Base-by-base conservation (phyloP, 139 green algal species). In the Chlamydomonas sp. region DNA sequence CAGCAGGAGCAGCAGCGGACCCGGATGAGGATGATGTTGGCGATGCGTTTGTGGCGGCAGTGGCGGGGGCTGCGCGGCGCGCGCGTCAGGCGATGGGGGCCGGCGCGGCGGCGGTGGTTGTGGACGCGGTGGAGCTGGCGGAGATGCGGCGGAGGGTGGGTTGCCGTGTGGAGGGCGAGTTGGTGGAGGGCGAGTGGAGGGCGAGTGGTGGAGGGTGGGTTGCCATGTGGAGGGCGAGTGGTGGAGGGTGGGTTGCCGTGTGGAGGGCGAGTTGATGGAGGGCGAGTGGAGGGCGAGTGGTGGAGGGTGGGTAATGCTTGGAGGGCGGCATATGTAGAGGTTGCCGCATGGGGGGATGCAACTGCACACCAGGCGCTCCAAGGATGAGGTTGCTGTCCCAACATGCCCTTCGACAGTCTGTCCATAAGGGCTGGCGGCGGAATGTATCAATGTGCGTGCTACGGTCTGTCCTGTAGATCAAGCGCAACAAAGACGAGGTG, bases 401-500 rank as follows among this genome's bases (percentile, higher is more conserved):
- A 49, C 31, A 49, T 49, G 31, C 31, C 31, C 31, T 49, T 49
- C 31, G 31, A 49, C 31, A 49, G 31, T 49, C 31, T 49, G 31
- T 49, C 31, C 31, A 0, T 0, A 49, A 49, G 31, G 31, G 31
- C 31, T 49, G 31, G 31, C 31, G 31, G 31, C 31, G 31, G 31
- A 49, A 49, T 49, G 31, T 49, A 49, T 49, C 31, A 49, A 8
- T 76, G 20, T 16, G 12, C 14, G 5, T 31, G 14, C 14, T 76
- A 16, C 12, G 14, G 14, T 16, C 69, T 8, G 14, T 61, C 60
- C 0, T 14, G 7, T 69, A 86, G 81, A 71, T 86, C 20, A 78
- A 69, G 69, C 68, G 20, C 18, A 79, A 86, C 81, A 58, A 18
- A 20, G 81, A 86, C 17, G 81, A 86, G 81, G 78, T 60, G 68